A percentile compares a stretch with the other conserved stretches of the same genome.
Evolutionary conservation across 805 yeast genomes (phyloP).

Genomic region (Candida suzukii): DNA sequence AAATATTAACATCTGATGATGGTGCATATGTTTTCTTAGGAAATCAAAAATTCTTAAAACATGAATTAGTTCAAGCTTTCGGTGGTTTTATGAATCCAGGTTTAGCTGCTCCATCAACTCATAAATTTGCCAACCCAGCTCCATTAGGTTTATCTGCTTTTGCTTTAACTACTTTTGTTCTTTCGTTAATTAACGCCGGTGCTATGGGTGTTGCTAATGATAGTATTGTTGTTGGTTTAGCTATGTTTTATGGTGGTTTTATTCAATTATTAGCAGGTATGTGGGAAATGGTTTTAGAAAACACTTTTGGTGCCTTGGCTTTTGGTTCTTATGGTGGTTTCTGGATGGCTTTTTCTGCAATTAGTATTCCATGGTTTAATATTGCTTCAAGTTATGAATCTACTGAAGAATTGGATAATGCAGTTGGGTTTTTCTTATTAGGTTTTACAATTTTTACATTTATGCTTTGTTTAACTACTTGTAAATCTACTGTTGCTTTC

Average conservation of each 20-base stretch:
- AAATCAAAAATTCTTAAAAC: conserved; percentile 54
- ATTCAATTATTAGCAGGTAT: conserved; percentile 68
- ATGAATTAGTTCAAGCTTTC: conserved; percentile 57
- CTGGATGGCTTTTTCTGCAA: conserved; percentile 71
- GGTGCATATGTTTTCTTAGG: conserved; percentile 69
- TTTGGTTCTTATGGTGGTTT: conserved; percentile 61
- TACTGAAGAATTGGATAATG: conserved; percentile 38
- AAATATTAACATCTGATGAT: conserved; percentile 42
- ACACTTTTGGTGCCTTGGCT: conserved; percentile 69
- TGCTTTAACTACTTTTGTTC: conserved; percentile 60
- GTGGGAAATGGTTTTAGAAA: conserved; percentile 70
- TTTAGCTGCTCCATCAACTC: conserved; percentile 46
- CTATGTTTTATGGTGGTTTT: conserved; percentile 67
- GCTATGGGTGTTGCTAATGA: conserved; percentile 62
- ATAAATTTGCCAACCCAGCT: conserved; percentile 66
- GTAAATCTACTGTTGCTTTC: conserved; percentile 48
- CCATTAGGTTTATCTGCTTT: conserved; percentile 70
- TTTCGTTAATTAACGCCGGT: conserved; percentile 54
- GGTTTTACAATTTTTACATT: conserved; percentile 65
- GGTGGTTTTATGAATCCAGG: conserved; percentile 85
- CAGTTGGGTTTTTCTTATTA: conserved; percentile 48
- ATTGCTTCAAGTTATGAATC: conserved; percentile 42
- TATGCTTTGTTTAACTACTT: conserved; percentile 47
- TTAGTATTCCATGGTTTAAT: conserved; percentile 51
- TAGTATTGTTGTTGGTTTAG: conserved; percentile 57